These are phyloP conservation scores for Gossypioides kirkii DNA, from an alignment of 345 rosid genomes.

Conservation along the genomic window DNA sequence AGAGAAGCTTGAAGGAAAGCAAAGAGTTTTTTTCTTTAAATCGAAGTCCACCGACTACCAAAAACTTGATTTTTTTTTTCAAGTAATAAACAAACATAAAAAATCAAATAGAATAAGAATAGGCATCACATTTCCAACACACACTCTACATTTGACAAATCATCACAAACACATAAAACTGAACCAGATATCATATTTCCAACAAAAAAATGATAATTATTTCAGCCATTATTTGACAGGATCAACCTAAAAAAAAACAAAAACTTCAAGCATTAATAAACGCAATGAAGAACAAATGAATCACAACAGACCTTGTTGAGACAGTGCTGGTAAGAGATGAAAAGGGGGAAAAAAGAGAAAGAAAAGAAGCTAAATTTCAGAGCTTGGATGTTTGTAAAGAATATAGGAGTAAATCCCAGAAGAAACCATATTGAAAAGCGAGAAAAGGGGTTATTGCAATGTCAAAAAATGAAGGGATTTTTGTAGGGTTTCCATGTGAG, in stretches of 20 bases:
- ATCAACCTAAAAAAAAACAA: constrained; percentile 22
- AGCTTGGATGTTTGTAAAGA: background rate
- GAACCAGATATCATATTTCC: background rate
- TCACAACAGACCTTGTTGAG: constrained; percentile 23
- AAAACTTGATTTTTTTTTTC: constrained; percentile 5
- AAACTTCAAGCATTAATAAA: constrained; percentile 18
- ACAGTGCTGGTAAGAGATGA: background rate
- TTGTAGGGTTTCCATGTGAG: constrained; percentile 29
- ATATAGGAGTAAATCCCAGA: constrained; percentile 11
- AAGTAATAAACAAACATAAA: constrained; percentile 16
- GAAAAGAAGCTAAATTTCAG: background rate
- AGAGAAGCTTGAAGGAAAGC: constrained; percentile 18
- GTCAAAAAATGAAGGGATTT: constrained; percentile 21
- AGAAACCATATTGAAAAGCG: constrained; percentile 8
- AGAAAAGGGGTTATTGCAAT: constrained; percentile 19
- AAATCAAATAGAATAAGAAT: constrained; percentile 8
- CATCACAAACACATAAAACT: background rate
- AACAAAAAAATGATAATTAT: background rate
- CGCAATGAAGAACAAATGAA: background rate
- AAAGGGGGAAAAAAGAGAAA: background rate
- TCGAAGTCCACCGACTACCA: constrained; percentile 24
- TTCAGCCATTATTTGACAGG: constrained; percentile 8
- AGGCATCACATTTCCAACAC: constrained; percentile 17
- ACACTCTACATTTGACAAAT: constrained; percentile 12
- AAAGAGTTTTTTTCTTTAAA: constrained; percentile 10